Evolutionary conservation across 441 rosid species (phyloP).

Genomic region (Bruguiera hainesii): DNA sequence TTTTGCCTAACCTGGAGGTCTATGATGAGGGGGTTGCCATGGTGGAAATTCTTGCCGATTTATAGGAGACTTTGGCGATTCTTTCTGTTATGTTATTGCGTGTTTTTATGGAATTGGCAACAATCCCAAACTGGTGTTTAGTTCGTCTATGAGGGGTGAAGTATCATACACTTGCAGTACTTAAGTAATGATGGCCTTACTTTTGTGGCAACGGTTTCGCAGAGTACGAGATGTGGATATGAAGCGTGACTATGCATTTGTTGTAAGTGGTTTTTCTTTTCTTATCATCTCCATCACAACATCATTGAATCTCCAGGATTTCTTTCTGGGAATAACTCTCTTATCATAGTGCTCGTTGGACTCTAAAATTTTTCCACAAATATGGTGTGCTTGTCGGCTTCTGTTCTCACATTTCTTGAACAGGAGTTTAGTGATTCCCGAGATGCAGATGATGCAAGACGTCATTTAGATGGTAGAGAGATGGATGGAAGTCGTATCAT

Average conservation of each 20-base stretch:
- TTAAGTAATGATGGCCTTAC: conserved; percentile 82
- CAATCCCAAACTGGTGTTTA: conserved; percentile 81
- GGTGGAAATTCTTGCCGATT: conserved; percentile 67
- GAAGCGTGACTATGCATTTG: conserved; percentile 89
- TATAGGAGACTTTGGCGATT: conserved; percentile 61
- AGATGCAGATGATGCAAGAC: conserved; percentile 82
- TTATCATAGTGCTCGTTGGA: neutral
- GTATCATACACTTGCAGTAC: conserved; percentile 55
- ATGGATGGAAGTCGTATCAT: conserved; percentile 73
- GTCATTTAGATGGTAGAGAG: conserved; percentile 59
- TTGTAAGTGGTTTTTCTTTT: conserved; percentile 47
- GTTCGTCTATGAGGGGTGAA: conserved; percentile 73
- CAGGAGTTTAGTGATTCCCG: conserved; percentile 83
- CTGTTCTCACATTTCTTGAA: conserved; percentile 20
- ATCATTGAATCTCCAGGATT: neutral
- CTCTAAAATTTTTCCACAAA: neutral
- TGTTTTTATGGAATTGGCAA: conserved; percentile 67
- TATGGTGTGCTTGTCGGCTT: conserved; percentile 18
- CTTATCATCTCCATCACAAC: neutral
- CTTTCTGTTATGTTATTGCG: conserved; percentile 66
- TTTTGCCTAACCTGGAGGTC: conserved; percentile 62
- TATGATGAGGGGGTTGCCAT: conserved; percentile 73
- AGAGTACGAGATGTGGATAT: conserved; percentile 89
- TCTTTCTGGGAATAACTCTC: neutral
- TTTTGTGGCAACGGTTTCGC: conserved; percentile 86